A percentile compares a stretch with the other conserved stretches of the same genome.
phyloP scores from a whole-genome alignment of 2,329 filamentous ascomycete genomes.

The Conoideocrella luteorostrata region DNA sequence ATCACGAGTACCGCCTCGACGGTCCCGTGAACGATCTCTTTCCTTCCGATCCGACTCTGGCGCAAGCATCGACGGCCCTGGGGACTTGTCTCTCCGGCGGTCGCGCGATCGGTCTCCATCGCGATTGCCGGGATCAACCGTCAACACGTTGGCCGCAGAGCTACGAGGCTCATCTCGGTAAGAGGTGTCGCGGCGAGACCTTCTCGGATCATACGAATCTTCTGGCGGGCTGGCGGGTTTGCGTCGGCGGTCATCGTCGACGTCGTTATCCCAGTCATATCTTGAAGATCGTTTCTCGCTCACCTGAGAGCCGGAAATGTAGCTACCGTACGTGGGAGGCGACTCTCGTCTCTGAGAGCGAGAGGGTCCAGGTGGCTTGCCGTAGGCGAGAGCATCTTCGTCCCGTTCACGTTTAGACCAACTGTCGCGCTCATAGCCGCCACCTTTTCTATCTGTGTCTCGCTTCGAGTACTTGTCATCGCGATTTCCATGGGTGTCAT shows the following conservation, averaged over 20 bases:
- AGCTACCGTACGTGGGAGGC: constrained; percentile 21
- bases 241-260: constrained; percentile 6
- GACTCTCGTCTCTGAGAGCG: constrained; percentile 17
- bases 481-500: constrained; percentile 1
- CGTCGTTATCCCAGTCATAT: constrained; percentile 12
- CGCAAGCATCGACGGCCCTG: constrained; percentile 15
- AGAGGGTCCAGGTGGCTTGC: constrained; percentile 23
- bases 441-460: constrained; percentile 20
- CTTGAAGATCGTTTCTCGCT: constrained; percentile 17
- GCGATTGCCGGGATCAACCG: constrained; percentile 32
- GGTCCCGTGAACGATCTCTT: constrained; percentile 21
- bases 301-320: constrained; percentile 16
- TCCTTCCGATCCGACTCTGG: constrained; percentile 15
- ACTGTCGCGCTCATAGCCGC: constrained; percentile 11
- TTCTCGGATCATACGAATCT: constrained; percentile 15
- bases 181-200: constrained; percentile 16
- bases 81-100: constrained; percentile 23
- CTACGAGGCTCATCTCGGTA: constrained; percentile 29
- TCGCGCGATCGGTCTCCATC: constrained; percentile 29
- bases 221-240: constrained; percentile 10
- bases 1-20: constrained; percentile 31
- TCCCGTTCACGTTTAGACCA: constrained; percentile 17
- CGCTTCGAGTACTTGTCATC: constrained; percentile 12
- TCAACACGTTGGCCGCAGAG: constrained; percentile 33
- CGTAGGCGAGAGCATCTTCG: constrained; percentile 48